Evolutionary conservation across 2,329 filamentous ascomycete species (phyloP), one percentile per base, ranked within the genome.

Genomic region (Penicillium sp.): DNA sequence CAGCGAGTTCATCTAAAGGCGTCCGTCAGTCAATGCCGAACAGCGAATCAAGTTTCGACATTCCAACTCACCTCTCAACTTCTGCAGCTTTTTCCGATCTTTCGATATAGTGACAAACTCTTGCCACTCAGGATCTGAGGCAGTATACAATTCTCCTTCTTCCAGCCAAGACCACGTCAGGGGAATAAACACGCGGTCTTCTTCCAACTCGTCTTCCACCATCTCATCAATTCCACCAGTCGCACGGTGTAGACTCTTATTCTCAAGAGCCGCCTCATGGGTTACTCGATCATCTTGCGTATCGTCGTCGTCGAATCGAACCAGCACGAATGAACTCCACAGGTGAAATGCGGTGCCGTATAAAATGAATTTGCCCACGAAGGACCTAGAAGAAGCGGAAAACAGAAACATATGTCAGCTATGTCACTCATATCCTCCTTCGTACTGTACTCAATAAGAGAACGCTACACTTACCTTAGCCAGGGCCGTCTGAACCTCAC

Each of bases 41-140:
- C 35, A 2, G 25, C 25, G 25, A 28, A 5, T 25, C 20, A 35
- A 8, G 4, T 17, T 14, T n/a, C 12, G 15, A 38, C 60, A 61
- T 59, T 31, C 31, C 7, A 31, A 31, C 31, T 1, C 7, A 70
- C 84, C 67, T 68, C 78, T 79, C 31, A 88, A 81, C 22, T 76
- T 70, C 17, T 80, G 68, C 25, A 84, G 75, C 10, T 82, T 75
- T 45, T 81, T 72, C 14, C 69, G 72, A 61, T 89, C 82, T 62
- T 81, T 81, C 61, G 81, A 84, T n/a, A 89, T 76, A 57, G 82
- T 82, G 15, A 86, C 69, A 63, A 88, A 90, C 51, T 80, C 78
- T 62, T 80, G 76, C 86, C 85, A 90, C 71, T 90, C 88, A 2
- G 87, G 86, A 64, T 88, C 86, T 12, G 69, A 71, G 47, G 63